These are phyloP conservation scores for Pezicula carpinea DNA, from an alignment of 2,329 filamentous ascomycete genomes.

Conservation along the genomic window DNA sequence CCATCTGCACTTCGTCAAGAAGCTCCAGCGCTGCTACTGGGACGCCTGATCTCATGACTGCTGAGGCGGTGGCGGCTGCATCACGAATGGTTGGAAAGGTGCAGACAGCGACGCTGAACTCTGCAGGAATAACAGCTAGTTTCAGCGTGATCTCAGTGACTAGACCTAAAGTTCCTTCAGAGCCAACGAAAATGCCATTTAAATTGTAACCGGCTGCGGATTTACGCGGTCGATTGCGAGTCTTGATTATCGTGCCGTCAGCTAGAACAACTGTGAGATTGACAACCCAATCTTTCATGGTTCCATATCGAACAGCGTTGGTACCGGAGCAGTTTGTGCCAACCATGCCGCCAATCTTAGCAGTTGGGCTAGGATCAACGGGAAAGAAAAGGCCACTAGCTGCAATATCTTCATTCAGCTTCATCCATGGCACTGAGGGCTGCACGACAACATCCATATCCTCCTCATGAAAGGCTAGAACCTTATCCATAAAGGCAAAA, in stretches of 20 bases:
- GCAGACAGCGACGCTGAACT: constrained; percentile 71
- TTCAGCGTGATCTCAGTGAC: constrained; percentile 84
- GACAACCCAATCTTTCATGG: constrained; percentile 85
- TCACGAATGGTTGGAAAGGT: constrained; percentile 71
- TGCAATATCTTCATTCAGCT: constrained; percentile 67
- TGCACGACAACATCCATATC: constrained; percentile 93
- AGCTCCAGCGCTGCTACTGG: constrained; percentile 50
- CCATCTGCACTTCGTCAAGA: constrained; percentile 84
- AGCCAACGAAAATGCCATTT: constrained; percentile 73
- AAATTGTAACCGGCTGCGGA: constrained; percentile 80
- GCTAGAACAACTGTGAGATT: constrained; percentile 77
- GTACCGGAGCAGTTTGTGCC: constrained; percentile 74
- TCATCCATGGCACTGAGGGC: constrained; percentile 82
- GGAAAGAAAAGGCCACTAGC: constrained; percentile 80
- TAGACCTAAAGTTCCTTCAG: constrained; percentile 74
- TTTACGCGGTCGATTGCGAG: constrained; percentile 67
- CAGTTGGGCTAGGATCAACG: constrained; percentile 67
- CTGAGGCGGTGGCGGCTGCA: constrained; percentile 67
- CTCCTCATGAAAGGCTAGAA: constrained; percentile 72
- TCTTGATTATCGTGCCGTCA: constrained; percentile 75
- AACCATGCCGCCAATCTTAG: constrained; percentile 79
- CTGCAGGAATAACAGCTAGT: constrained; percentile 67
- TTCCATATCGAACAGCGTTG: constrained; percentile 75
- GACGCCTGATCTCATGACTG: constrained; percentile 57
- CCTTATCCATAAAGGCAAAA: constrained; percentile 79